phyloP scores from a whole-genome alignment of 148 eudicot species.

The Polygonum aviculare region DNA sequence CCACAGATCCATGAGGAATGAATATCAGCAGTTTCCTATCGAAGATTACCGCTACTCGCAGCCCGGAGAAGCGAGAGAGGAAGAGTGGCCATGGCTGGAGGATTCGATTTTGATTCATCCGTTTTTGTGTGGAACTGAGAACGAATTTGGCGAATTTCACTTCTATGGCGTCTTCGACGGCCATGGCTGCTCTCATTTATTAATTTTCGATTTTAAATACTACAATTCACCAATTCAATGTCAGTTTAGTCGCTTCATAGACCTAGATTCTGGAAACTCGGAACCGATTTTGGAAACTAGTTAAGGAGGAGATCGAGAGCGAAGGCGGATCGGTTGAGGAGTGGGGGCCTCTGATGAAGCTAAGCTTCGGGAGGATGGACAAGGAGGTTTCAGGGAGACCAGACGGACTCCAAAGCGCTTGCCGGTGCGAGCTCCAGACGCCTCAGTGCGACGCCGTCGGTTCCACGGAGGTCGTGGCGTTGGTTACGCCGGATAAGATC shows the following conservation, averaged over 20 bases:
- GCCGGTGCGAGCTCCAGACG: constrained; percentile 62
- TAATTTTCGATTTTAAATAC: constrained; percentile 3
- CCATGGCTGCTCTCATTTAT: constrained; percentile 39
- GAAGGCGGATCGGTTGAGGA: constrained; percentile 15
- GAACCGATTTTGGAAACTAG: neutral
- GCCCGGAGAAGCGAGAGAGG: no score
- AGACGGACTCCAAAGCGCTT: constrained; percentile 22
- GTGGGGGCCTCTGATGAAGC: constrained; percentile 51
- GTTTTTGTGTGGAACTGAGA: constrained; percentile 18
- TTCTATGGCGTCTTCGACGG: constrained; percentile 51
- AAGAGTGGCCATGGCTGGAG: constrained; percentile 64
- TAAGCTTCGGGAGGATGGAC: constrained; percentile 69
- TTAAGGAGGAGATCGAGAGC: neutral
- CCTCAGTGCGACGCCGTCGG: constrained; percentile 77
- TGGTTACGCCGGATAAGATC: constrained; percentile 45
- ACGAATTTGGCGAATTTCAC: constrained; percentile 19
- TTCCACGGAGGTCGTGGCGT: constrained; percentile 69
- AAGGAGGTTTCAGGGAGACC: constrained; percentile 34
- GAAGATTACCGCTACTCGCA: no score
- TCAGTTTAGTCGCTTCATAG: neutral
- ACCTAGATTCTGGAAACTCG: neutral
- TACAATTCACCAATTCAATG: neutral
- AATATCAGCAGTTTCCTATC: no score
- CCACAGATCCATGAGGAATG: no score
- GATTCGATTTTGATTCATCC: constrained; percentile 64